Evolutionary conservation across 2,329 filamentous ascomycete genomes (phyloP).

Genomic region (Pseudogymnoascus destructans): DNA sequence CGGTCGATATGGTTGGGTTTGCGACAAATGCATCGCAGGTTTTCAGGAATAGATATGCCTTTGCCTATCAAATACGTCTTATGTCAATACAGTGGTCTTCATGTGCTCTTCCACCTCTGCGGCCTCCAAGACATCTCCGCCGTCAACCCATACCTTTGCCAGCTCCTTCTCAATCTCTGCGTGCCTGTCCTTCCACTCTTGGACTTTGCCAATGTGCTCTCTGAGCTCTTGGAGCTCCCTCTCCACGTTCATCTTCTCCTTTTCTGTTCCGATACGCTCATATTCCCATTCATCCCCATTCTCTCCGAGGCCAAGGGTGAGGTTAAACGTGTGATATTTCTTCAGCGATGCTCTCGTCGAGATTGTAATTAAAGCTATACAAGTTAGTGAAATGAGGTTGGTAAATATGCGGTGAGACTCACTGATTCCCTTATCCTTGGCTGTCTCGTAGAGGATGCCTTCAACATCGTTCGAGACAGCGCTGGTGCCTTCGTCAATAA

Average conservation of each 20-base stretch:
- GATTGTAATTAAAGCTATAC: constrained; percentile 74
- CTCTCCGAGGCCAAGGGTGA: constrained; percentile 69
- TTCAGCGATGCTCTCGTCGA: constrained; percentile 89
- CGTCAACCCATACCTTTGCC: constrained; percentile 28
- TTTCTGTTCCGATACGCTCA: constrained; percentile 82
- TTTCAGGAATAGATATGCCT: not conserved
- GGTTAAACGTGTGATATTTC: constrained; percentile 87
- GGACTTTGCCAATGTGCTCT: constrained; percentile 67
- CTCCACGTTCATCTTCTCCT: constrained; percentile 87
- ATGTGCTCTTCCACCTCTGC: constrained; percentile 2
- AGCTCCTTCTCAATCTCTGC: constrained; percentile 77
- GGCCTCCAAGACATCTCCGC: constrained; percentile 10
- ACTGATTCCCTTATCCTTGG: constrained; percentile 90
- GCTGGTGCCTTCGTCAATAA: constrained; percentile 90
- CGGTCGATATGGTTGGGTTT: not conserved
- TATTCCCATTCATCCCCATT: constrained; percentile 83
- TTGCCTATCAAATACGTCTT: not conserved
- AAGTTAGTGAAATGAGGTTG: constrained; percentile 2
- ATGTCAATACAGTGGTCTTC: not conserved
- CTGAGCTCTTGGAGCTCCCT: constrained; percentile 77
- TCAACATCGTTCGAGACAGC: constrained; percentile 93
- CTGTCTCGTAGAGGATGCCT: constrained; percentile 80
- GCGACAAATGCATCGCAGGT: not conserved
- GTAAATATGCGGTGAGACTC: constrained; percentile 32
- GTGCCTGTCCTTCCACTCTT: constrained; percentile 66